A percentile compares a stretch with the other conserved stretches of the same genome.
phyloP scores from a whole-genome alignment of 148 eudicot genomes.

The Persicaria maculosa region DNA sequence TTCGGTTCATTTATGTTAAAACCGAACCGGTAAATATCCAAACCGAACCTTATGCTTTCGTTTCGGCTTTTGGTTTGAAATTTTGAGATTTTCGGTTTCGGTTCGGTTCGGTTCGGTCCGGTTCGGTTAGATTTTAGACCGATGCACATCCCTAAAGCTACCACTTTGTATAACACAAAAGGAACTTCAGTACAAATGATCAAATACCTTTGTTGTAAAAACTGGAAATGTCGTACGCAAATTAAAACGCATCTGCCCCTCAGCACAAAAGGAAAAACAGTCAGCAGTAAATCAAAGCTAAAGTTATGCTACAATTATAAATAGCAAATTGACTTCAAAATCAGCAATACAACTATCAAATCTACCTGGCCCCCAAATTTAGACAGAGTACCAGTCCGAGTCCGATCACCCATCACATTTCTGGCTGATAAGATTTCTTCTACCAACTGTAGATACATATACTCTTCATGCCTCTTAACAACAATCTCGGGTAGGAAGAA shows the following conservation, averaged over 20 bases:
- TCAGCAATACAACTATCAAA: background rate
- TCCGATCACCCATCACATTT: no score
- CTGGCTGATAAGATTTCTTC: no score
- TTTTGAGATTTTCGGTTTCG: no score
- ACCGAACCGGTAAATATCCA: no score
- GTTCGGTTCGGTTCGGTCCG: no score
- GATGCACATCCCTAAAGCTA: background rate
- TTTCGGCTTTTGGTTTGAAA: no score
- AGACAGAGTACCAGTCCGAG: slow-evolving; percentile 65
- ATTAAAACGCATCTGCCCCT: slow-evolving; percentile 85
- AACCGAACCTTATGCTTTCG: no score
- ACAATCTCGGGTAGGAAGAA: slow-evolving; percentile 28
- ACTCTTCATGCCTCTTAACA: no score
- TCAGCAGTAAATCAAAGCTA: background rate
- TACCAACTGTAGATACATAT: no score
- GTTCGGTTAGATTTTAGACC: no score
- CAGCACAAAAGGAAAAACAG: background rate
- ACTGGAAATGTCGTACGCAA: slow-evolving; percentile 78
- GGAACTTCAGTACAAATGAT: background rate
- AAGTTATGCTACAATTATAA: background rate
- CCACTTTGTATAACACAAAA: background rate
- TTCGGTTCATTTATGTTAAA: no score
- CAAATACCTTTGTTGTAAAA: slow-evolving; percentile 70
- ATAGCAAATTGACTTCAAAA: background rate
- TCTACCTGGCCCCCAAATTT: slow-evolving; percentile 96